Evolutionary conservation across 805 yeast species (phyloP), one percentile per base, ranked within the genome.

Genomic region (Wickerhamomyces canadensis): DNA sequence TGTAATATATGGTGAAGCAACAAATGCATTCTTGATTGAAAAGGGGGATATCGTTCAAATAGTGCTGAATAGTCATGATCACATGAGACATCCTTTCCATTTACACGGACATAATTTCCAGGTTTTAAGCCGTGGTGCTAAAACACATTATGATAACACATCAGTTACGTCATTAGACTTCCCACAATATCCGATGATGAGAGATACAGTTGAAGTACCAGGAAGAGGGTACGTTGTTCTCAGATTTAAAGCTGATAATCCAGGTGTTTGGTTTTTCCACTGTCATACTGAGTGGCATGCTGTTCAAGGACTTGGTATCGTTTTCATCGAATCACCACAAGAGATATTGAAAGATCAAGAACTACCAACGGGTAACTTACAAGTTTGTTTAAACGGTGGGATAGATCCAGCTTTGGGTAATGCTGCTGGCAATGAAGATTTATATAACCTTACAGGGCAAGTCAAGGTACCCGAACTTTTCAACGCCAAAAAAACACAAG

Each of bases 201-300:
- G 91, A 50, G 91, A 83, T 52, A 77, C 84, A 0, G 70, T 76
- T 25, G 62, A 69, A 48, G 76, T 81, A 14, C 65, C 72, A 19
- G 72, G 78, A 16, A 74, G 74, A 47, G 80, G 84, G 6, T 69
- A 73, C 55, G 64, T 76, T 27, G 76, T 58, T 64, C 65, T 58
- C 23, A 64, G 93, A 38, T 80, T 81, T 53, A 67, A 64, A 38
- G 81, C 88, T 16, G 76, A 80, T 47, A 83, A 82, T 48, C 89
- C 93, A 4, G 94, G 94, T 25, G 73, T 83, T 15, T 84, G 93
- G 93, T 74, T 80, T 34, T 78, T 84, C 72, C 94, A 84, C 55
- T 84, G 94, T 59, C 88, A 80, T 53, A 25, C 79, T 23, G 91
- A 84, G 51, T 84, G 88, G 82, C 94, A 84, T 59, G 73, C 84